A percentile compares a stretch with the other conserved stretches of the same genome.
These are phyloP conservation scores for Jaltomata sinuosa DNA, from an alignment of 257 asterid genomes.

Conservation along the genomic window DNA sequence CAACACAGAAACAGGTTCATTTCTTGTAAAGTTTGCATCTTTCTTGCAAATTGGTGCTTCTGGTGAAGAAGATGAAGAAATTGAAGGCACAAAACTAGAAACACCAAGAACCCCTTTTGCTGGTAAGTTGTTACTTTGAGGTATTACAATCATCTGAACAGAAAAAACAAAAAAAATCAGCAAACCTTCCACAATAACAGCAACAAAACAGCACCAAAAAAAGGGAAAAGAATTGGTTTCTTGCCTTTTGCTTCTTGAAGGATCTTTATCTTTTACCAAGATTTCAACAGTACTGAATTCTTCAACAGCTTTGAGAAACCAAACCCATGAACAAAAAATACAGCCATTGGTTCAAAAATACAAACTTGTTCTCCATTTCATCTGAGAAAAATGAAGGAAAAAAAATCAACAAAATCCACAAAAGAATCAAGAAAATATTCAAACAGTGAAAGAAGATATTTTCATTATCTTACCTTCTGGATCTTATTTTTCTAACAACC, in stretches of 20 bases:
- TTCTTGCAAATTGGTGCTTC: neutral
- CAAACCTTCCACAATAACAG: neutral
- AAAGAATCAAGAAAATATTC: too few species aligned
- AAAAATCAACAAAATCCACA: neutral
- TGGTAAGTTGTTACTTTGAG: slow-evolving; percentile 18
- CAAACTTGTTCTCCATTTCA: neutral
- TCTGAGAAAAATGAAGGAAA: neutral
- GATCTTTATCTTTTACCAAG: neutral
- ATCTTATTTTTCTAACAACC: neutral
- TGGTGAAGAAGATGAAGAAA: slow-evolving; percentile 12
- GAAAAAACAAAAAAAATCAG: neutral
- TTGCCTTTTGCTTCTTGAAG: slow-evolving; percentile 9
- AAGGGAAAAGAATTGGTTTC: neutral
- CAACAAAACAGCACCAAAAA: neutral
- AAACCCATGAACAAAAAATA: slow-evolving; percentile 11
- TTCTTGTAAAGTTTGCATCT: slow-evolving; percentile 14
- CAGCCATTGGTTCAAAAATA: slow-evolving; percentile 15
- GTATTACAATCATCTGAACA: slow-evolving; percentile 40
- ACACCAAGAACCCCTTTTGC: slow-evolving; percentile 20
- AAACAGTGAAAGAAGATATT: neutral
- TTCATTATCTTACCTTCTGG: neutral
- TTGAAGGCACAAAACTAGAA: slow-evolving; percentile 17
- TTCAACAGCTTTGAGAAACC: neutral
- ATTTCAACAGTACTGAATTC: neutral
- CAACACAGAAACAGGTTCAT: slow-evolving; percentile 44